phyloP scores from a whole-genome alignment of 106 monocot species.

The Dioscorea dumetorum region DNA sequence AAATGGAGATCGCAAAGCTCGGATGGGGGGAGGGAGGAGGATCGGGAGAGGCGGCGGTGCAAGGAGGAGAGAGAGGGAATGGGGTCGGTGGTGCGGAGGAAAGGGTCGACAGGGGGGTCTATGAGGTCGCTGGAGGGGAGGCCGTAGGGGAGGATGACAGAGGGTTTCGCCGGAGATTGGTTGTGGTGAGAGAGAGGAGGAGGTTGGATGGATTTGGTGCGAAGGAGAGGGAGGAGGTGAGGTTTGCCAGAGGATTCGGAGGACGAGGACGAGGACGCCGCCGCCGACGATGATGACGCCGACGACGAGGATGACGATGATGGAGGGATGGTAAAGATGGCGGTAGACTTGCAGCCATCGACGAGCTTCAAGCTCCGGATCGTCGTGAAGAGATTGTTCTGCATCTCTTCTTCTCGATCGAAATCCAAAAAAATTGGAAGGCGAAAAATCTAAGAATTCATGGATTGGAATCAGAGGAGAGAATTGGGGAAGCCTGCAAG shows the following conservation, averaged over 20 bases:
- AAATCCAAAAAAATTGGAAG: not conserved
- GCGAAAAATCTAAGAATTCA: not conserved
- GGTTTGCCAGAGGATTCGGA: not conserved
- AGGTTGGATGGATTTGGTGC: conserved; percentile 30
- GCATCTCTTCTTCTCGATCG: conserved; percentile 33
- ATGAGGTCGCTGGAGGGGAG: conserved; percentile 68
- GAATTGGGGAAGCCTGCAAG: not conserved
- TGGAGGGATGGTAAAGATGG: conserved; percentile 44
- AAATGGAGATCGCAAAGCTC: conserved; percentile 40
- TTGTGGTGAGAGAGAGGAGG: conserved; percentile 10
- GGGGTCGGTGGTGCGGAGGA: conserved; percentile 61
- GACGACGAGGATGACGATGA: conserved; percentile 3
- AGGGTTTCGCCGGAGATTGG: conserved; percentile 13
- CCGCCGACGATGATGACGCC: not conserved
- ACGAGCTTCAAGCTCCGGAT: conserved; percentile 81
- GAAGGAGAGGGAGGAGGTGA: conserved; percentile 31
- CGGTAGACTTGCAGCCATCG: conserved; percentile 72
- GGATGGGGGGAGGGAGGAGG: not conserved
- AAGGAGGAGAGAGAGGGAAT: conserved; percentile 45
- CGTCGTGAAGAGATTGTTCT: conserved; percentile 82
- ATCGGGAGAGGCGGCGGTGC: conserved; percentile 29
- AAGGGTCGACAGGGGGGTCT: conserved; percentile 73
- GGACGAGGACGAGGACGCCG: conserved; percentile 13
- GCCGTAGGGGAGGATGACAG: conserved; percentile 56
- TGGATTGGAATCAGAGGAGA: conserved; percentile 5